phyloP scores from a whole-genome alignment of 2,329 filamentous ascomycete species.

The Catunica adiposa region DNA sequence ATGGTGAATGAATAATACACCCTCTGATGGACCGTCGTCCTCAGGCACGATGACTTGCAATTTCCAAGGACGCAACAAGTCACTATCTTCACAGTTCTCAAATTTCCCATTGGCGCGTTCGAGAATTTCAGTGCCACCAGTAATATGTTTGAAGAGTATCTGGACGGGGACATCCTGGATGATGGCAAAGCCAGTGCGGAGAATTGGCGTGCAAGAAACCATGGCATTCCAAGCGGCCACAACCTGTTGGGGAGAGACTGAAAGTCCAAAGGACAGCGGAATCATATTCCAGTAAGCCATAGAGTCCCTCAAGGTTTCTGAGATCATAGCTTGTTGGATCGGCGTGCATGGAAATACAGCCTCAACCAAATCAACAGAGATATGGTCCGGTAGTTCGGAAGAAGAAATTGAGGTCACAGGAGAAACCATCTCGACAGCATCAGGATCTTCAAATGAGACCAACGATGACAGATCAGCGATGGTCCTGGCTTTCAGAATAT shows the following conservation, averaged over 20 bases:
- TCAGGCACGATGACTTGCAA: not conserved
- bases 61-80: not conserved
- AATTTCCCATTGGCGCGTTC: not conserved
- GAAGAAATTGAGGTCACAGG: not conserved
- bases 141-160: constrained; percentile 38
- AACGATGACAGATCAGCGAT: not conserved
- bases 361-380: constrained; percentile 18
- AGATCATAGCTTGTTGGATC: constrained; percentile 65
- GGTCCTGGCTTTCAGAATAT: constrained; percentile 26
- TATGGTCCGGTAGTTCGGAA: not conserved
- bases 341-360: constrained; percentile 48
- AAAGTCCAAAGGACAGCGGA: constrained; percentile 38
- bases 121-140: not conserved
- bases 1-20: constrained; percentile 54
- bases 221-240: constrained; percentile 33
- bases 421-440: not conserved
- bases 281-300: constrained; percentile 65
- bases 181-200: constrained; percentile 59
- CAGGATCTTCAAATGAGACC: not conserved
- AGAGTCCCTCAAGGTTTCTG: constrained; percentile 46
- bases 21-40: constrained; percentile 13
- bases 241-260: constrained; percentile 25
- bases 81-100: not conserved
- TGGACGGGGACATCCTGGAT: constrained; percentile 38
- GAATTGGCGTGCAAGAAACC: constrained; percentile 41